A percentile compares a stretch with the other conserved stretches of the same genome.
Evolutionary conservation across 1,139 yeast genomes (phyloP).

Genomic region (Dujonia santamariae): DNA sequence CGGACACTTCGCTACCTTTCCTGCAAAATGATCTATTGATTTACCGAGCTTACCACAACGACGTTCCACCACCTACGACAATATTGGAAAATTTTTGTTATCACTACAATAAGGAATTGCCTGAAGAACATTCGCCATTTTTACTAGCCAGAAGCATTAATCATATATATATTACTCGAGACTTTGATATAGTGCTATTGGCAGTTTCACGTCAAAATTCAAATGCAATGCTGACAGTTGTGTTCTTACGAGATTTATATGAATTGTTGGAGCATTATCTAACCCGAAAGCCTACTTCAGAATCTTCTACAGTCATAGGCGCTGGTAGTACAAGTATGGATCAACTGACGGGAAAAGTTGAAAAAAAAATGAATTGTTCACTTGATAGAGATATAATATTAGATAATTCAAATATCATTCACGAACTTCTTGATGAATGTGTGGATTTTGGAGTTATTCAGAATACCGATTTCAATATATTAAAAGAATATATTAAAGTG

Average conservation of each 20-base stretch:
- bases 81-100: constrained; percentile 28
- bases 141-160: constrained; percentile 26
- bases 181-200: constrained; percentile 28
- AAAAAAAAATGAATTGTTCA: not conserved
- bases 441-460: constrained; percentile 45
- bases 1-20: constrained; percentile 25
- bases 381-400: constrained; percentile 31
- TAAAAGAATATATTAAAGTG: constrained; percentile 44
- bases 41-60: constrained; percentile 34
- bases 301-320: not conserved
- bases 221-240: constrained; percentile 41
- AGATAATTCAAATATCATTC: constrained; percentile 40
- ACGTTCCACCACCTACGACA: constrained; percentile 23
- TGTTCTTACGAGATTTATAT: constrained; percentile 34
- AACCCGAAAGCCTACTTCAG: constrained; percentile 1
- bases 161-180: constrained; percentile 29
- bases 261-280: constrained; percentile 31
- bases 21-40: constrained; percentile 35
- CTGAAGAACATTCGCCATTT: constrained; percentile 31
- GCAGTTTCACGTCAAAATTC: constrained; percentile 32
- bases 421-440: constrained; percentile 45
- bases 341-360: constrained; percentile 1
- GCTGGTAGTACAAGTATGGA: not conserved
- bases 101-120: constrained; percentile 17
- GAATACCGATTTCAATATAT: constrained; percentile 41